Base-by-base conservation (phyloP, 345 rosid species). In the Clarkia xantiana region DNA sequence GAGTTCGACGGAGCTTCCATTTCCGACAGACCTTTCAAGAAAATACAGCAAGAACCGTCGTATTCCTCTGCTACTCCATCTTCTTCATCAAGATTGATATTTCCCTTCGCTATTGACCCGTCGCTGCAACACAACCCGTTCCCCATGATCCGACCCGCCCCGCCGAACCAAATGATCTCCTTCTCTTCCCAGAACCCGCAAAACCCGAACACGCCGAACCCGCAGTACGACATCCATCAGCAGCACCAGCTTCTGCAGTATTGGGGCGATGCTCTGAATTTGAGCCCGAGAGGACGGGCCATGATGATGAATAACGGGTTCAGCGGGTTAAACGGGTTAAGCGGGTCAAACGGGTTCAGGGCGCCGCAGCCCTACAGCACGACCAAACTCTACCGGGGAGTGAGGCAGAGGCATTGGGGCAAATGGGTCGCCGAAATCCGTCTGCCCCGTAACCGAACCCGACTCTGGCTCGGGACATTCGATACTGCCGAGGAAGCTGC, bases 381-480 rank as follows among this genome's bases (percentile, higher is more conserved):
- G 14, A 85, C 90, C 4, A 89, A 78, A 70, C 83, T 89, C 36
- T 89, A 89, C 50, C 75, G 95, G 52, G 97, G 95, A 51, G 94
- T 89, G 40, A 78, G 95, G 66, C 97, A 89, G 61, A 75, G 93
- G 58, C 95, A 89, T 61, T 89, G 95, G 93, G 94, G 97, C 23
- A 89, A 89, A 76, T 89, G 97, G 95, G 95, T 85, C 6, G 95
- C 97, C 0, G 97, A 89, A 72, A 89, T 85, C 65, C 94, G 97
- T 57, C 87, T 73, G 60, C 97, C 97, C 53, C 76, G 84, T 38
- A 85, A 82, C 57, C 72, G 85, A 71, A 80, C 93, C 58, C 85
- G 89, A 71, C 95, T 80, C 62, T 89, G 95, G 97, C 80, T 89
- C 2, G 95, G 97, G 41, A 89, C 93, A 6, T 84, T 89, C 14